Evolutionary conservation across 2,329 filamentous ascomycete species (phyloP).

Genomic region (Venturia oleaginea): DNA sequence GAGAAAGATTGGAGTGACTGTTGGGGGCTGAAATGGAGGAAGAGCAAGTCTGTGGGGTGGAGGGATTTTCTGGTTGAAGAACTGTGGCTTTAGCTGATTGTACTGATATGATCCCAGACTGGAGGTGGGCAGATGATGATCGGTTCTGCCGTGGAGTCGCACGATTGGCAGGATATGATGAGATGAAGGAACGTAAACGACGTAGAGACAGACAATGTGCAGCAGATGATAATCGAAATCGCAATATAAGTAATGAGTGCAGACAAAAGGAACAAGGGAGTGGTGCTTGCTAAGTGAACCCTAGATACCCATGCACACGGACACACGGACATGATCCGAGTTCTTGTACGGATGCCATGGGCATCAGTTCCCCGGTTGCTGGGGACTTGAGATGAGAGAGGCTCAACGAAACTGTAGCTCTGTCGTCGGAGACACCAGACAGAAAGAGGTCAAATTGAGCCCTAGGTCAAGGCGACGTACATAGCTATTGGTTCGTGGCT

Average conservation of each 20-base stretch:
- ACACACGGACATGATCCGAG: neutral
- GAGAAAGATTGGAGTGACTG: neutral
- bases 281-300: neutral
- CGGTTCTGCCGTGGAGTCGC: neutral
- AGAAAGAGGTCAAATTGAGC: neutral
- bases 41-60: neutral
- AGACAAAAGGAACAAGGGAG: conserved; percentile 3
- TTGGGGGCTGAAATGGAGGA: neutral
- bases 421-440: neutral
- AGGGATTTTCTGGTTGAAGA: neutral
- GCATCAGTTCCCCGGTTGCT: neutral
- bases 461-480: neutral
- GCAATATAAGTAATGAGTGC: conserved; percentile 5
- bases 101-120: neutral
- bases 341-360: neutral
- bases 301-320: neutral
- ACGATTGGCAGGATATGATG: neutral
- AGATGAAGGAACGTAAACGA: neutral
- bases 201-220: neutral
- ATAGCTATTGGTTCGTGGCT: neutral
- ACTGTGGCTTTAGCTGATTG: neutral
- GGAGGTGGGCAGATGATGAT: neutral
- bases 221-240: neutral
- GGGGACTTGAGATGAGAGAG: neutral
- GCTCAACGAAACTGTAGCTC: neutral